Evolutionary conservation across 768 basidiomycete species (phyloP).

Genomic region (Xerocomellus amylosporus): DNA sequence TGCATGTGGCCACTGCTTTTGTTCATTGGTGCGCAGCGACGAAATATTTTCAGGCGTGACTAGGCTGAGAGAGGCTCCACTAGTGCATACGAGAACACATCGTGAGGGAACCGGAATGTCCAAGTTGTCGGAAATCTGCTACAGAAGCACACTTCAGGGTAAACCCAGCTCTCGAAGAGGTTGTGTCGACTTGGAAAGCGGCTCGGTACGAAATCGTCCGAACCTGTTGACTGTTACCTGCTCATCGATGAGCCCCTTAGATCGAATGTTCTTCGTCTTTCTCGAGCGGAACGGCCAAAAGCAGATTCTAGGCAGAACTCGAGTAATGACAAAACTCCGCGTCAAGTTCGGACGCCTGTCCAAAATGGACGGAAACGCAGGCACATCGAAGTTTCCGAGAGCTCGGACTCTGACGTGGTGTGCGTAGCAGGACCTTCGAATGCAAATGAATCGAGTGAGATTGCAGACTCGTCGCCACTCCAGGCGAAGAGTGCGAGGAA

Average conservation of each 20-base stretch:
- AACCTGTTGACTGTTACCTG: not conserved
- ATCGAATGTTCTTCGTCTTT: constrained; percentile 41
- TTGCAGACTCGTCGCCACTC: constrained; percentile 21
- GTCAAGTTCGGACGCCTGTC: constrained; percentile 12
- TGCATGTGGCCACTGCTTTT: constrained; percentile 78
- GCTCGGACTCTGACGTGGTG: constrained; percentile 30
- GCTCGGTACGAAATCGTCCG: constrained; percentile 50
- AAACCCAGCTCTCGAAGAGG: constrained; percentile 69
- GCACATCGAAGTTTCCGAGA: constrained; percentile 16
- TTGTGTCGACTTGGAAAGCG: constrained; percentile 64
- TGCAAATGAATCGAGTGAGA: constrained; percentile 21
- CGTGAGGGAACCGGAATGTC: constrained; percentile 62
- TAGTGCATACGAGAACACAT: constrained; percentile 72
- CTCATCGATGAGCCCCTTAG: constrained; percentile 28
- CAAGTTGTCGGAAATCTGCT: constrained; percentile 58
- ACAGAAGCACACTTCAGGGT: constrained; percentile 64
- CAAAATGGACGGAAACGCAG: constrained; percentile 38
- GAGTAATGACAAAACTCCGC: constrained; percentile 16
- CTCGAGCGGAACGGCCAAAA: constrained; percentile 32
- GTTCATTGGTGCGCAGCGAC: constrained; percentile 56
- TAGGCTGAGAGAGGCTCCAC: constrained; percentile 4
- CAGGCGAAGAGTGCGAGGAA: constrained; percentile 23
- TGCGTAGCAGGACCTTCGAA: constrained; percentile 33
- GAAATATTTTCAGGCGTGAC: not conserved
- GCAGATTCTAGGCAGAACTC: constrained; percentile 4